Base-by-base conservation (phyloP, 305 asterid species). In the Solanum hybrid region DNA sequence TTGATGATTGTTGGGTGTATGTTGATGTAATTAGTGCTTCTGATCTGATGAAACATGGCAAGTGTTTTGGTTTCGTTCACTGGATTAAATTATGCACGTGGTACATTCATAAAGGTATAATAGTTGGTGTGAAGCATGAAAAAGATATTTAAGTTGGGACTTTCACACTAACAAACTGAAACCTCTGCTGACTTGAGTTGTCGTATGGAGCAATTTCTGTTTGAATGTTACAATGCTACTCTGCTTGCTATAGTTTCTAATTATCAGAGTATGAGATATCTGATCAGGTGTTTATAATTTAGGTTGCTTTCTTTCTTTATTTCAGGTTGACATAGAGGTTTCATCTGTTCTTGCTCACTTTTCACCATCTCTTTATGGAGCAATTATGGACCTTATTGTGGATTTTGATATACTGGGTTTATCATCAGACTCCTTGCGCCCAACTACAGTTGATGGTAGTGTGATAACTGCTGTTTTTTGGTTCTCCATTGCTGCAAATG, bases 291-390 rank as follows among this genome's bases (percentile, higher is more conserved):
- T 22, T 84, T 51, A 51, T 51, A 90, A 88, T 81, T 65, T 90
- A 75, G 84, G 45, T 91, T 89, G 80, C 92, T 90, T 37, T 91
- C 84, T 92, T 38, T 91, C 84, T 92, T 88, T 87, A 89, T 89
- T 90, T 90, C 98, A 97, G 99, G 95, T 95, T 92, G 89, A 72
- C 91, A 90, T 96, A 77, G 94, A 90, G 91, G 94, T 95, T 84
- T 93, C 98, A 80, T 92, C 99, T 68, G 90, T 97, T 89, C 79
- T 88, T 92, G 93, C 92, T 91, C 97, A 93, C 95, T 94, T 95
- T 93, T 97, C 99, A 88, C 93, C 95, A 84, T 92, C 93, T 45
- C 91, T 94, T 75, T 94, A 93, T 91, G 91, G 91, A 89, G 95
- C 93, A 91, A 75, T 97, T 92, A 70, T 94, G 92, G 96, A 94